Conservation (phyloP, 805 yeast species). For the Metschnikowia hibisci region DNA sequence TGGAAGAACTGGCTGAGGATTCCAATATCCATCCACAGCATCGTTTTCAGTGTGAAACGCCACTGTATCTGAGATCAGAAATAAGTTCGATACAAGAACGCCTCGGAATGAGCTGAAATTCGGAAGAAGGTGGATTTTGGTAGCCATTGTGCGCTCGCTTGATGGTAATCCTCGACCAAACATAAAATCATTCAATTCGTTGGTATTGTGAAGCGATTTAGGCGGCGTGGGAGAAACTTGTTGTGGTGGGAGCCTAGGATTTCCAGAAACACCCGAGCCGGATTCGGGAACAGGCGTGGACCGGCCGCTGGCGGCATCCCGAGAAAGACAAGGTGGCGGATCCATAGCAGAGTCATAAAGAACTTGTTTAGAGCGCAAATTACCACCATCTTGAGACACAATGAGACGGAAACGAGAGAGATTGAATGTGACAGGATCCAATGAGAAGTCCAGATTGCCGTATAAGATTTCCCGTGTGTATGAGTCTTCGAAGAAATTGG, state of each 20-base stretch:
- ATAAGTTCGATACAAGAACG: slow-evolving; percentile 44
- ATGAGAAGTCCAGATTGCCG: slow-evolving; percentile 30
- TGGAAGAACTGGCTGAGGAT: slow-evolving; percentile 40
- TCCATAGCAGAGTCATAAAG: slow-evolving; percentile 44
- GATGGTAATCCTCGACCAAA: slow-evolving; percentile 56
- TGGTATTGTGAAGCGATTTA: slow-evolving; percentile 37
- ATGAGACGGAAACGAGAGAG: slow-evolving; percentile 38
- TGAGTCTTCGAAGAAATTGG: slow-evolving; percentile 39
- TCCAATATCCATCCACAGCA: slow-evolving; percentile 29
- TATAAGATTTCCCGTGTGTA: slow-evolving; percentile 45
- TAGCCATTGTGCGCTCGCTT: slow-evolving; percentile 40
- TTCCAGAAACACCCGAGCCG: background rate
- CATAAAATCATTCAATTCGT: slow-evolving; percentile 49
- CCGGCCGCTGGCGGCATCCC: background rate
- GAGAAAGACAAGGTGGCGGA: slow-evolving; percentile 2
- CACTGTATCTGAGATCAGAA: slow-evolving; percentile 32
- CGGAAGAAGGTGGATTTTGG: slow-evolving; percentile 49
- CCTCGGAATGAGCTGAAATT: slow-evolving; percentile 32
- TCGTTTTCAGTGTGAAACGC: slow-evolving; percentile 5
- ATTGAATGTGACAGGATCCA: slow-evolving; percentile 20
- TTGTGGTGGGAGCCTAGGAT: slow-evolving; percentile 1
- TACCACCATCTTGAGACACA: slow-evolving; percentile 50
- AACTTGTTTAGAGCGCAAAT: slow-evolving; percentile 43
- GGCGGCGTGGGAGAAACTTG: background rate
- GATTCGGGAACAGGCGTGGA: background rate